Percentiles rank a stretch among this genome's conserved stretches.
Conservation (phyloP, 1,284 basidiomycete species). For the Ganoderma leucocontextum region DNA sequence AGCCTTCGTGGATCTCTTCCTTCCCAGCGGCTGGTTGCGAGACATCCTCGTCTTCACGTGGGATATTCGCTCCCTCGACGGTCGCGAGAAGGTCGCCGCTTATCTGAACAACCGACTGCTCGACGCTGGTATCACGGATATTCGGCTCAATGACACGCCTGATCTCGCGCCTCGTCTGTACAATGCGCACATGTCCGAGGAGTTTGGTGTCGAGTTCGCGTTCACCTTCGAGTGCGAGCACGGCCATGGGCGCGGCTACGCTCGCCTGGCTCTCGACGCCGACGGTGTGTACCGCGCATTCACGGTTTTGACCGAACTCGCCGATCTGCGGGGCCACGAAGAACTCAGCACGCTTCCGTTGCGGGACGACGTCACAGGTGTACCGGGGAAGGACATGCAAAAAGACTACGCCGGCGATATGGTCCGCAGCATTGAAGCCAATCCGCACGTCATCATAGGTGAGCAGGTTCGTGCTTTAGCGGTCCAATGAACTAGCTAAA, state of each 20-base stretch:
- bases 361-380: slow-evolving; percentile 25
- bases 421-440: slow-evolving; percentile 28
- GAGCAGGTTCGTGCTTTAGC: slow-evolving; percentile 21
- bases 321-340: slow-evolving; percentile 44
- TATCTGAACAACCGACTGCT: slow-evolving; percentile 50
- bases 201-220: slow-evolving; percentile 35
- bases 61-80: slow-evolving; percentile 66
- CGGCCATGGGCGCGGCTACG: slow-evolving; percentile 48
- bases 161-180: slow-evolving; percentile 37
- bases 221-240: slow-evolving; percentile 53
- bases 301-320: slow-evolving; percentile 38
- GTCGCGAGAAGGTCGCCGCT: slow-evolving; percentile 46
- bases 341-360: slow-evolving; percentile 33
- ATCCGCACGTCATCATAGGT: slow-evolving; percentile 21
- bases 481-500: background rate
- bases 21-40: slow-evolving; percentile 57
- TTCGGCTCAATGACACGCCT: slow-evolving; percentile 42
- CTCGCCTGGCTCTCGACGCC: slow-evolving; percentile 41
- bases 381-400: slow-evolving; percentile 20
- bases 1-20: slow-evolving; percentile 46
- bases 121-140: slow-evolving; percentile 36
- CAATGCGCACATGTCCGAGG: slow-evolving; percentile 26
- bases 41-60: slow-evolving; percentile 69
- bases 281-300: slow-evolving; percentile 33
- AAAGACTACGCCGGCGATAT: slow-evolving; percentile 30